Percentiles rank a stretch among this genome's conserved stretches.
Conservation (phyloP, 75 land plant species). For the Chamaecyparis obtusa region DNA sequence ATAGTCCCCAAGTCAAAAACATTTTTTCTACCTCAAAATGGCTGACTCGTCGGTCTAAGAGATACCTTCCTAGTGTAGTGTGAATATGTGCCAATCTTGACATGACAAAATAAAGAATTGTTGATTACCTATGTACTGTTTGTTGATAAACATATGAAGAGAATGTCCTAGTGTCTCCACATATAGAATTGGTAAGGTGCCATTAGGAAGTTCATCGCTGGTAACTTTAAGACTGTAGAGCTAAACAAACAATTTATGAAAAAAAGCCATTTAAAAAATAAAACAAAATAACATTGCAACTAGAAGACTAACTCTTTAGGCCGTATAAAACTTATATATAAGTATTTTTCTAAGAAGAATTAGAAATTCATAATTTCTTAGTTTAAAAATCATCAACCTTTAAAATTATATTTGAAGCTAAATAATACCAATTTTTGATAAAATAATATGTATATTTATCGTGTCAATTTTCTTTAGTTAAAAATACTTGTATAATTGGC, state of each 20-base stretch:
- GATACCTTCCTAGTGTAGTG: no score
- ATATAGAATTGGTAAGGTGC: not conserved
- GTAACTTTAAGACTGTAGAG: not conserved
- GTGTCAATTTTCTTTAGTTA: not conserved
- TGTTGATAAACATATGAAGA: conserved; percentile 53
- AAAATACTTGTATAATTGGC: not conserved
- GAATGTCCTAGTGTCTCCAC: conserved; percentile 46
- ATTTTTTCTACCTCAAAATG: no score
- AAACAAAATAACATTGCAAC: not conserved
- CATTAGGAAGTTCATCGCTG: not conserved
- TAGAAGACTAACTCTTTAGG: not conserved
- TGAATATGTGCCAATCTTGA: no score
- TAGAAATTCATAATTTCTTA: no score
- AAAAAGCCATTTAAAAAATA: not conserved
- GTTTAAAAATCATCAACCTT: not conserved
- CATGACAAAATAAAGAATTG: not conserved
- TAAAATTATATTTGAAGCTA: no score
- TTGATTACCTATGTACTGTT: conserved; percentile 36
- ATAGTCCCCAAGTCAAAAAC: no score
- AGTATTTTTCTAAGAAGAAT: no score
- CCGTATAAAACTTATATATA: no score
- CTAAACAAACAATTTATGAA: no score
- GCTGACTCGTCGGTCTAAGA: no score
- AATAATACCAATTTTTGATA: no score
- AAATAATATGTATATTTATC: no score